phyloP scores from a whole-genome alignment of 163 green algal species.

The Chlamydomonas reinhardtii region DNA sequence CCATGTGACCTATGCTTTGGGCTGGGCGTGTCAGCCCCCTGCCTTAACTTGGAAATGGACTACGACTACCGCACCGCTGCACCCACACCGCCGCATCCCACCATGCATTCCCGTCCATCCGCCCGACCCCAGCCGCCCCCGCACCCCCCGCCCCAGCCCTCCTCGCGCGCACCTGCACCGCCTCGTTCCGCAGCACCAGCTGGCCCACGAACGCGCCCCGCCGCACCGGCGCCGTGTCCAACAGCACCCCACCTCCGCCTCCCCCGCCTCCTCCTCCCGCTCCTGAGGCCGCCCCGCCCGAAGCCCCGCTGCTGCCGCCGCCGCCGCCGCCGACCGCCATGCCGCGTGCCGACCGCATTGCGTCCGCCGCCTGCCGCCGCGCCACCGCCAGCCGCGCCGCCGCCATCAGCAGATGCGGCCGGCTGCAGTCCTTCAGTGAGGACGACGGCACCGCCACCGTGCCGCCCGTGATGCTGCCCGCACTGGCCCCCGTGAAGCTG shows the following conservation, averaged over 20 bases:
- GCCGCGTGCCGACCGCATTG: constrained; percentile 9
- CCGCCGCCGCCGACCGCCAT: not conserved
- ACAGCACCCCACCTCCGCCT: not conserved
- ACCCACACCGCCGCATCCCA: no score
- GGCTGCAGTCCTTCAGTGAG: constrained; percentile 43
- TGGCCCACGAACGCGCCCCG: constrained; percentile 71
- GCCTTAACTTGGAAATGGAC: no score
- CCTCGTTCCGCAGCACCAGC: constrained; percentile 53
- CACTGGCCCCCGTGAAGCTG: not conserved
- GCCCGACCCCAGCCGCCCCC: no score
- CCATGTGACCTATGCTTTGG: no score
- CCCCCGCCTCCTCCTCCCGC: not conserved
- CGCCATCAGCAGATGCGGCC: constrained; percentile 51
- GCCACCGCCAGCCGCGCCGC: constrained; percentile 51
- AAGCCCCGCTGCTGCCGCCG: not conserved
- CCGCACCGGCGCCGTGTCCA: constrained; percentile 53
- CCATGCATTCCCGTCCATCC: no score
- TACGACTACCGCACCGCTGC: no score
- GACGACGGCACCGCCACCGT: not conserved
- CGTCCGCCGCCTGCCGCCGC: constrained; percentile 34
- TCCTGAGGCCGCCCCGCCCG: not conserved
- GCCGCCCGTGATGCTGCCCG: not conserved
- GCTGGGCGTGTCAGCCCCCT: no score
- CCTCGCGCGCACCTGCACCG: not conserved
- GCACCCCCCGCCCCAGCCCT: no score